A percentile compares a stretch with the other conserved stretches of the same genome.
These are phyloP conservation scores for Coemansia sp. DNA, from an alignment of 192 early-diverging fungal species.

Conservation along the genomic window DNA sequence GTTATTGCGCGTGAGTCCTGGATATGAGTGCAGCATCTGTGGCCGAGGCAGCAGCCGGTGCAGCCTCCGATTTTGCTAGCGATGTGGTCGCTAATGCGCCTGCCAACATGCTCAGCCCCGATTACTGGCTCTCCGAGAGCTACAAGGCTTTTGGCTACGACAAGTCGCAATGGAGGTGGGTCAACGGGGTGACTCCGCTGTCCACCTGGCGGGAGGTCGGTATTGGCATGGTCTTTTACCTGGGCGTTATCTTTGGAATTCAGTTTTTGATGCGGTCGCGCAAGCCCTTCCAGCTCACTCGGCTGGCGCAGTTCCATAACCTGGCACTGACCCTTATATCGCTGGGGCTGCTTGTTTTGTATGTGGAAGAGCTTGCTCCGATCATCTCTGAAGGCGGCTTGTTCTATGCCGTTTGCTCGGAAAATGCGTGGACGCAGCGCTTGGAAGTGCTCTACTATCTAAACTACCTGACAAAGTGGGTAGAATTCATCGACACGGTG, in stretches of 20 bases:
- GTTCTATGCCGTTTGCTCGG: slow-evolving; percentile 67
- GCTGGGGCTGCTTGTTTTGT: slow-evolving; percentile 63
- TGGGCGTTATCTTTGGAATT: slow-evolving; percentile 77
- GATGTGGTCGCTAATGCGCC: slow-evolving; percentile 11
- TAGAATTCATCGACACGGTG: slow-evolving; percentile 84
- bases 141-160: slow-evolving; percentile 40
- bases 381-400: slow-evolving; percentile 67
- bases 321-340: slow-evolving; percentile 70
- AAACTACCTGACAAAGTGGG: slow-evolving; percentile 91
- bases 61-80: slow-evolving; percentile 1
- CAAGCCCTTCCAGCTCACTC: slow-evolving; percentile 66
- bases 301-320: slow-evolving; percentile 79
- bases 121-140: slow-evolving; percentile 37
- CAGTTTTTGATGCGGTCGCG: slow-evolving; percentile 66
- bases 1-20: neutral
- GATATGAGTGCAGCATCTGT: slow-evolving; percentile 3
- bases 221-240: slow-evolving; percentile 56
- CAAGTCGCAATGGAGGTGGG: slow-evolving; percentile 56
- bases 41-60: slow-evolving; percentile 5
- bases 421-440: slow-evolving; percentile 70
- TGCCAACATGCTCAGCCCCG: slow-evolving; percentile 32
- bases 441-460: slow-evolving; percentile 85
- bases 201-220: slow-evolving; percentile 55
- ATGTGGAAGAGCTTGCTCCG: slow-evolving; percentile 74
- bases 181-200: slow-evolving; percentile 44